Conservation (phyloP, 495 filamentous ascomycete genomes). For the Annulohypoxylon moriforme region DNA sequence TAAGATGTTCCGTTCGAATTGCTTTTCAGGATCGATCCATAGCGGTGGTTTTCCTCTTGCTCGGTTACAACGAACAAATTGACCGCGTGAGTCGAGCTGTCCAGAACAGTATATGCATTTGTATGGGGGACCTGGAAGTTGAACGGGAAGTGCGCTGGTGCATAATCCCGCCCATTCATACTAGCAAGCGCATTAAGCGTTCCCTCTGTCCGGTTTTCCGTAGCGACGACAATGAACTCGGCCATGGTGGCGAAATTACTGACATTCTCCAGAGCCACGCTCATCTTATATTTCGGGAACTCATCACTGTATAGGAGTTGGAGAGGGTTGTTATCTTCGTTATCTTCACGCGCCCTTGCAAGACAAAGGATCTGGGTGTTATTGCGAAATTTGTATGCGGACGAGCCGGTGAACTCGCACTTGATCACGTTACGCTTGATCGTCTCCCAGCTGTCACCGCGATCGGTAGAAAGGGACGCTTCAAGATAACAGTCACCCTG, state of each 20-base stretch:
- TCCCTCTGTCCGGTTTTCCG: slow-evolving; percentile 70
- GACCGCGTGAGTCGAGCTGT: slow-evolving; percentile 89
- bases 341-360: slow-evolving; percentile 73
- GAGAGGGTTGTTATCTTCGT: slow-evolving; percentile 68
- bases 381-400: slow-evolving; percentile 67
- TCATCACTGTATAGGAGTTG: slow-evolving; percentile 79
- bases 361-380: slow-evolving; percentile 84
- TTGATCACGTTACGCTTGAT: slow-evolving; percentile 74
- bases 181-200: slow-evolving; percentile 82
- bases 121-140: slow-evolving; percentile 80
- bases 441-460: slow-evolving; percentile 79
- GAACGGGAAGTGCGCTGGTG: slow-evolving; percentile 83
- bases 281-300: slow-evolving; percentile 71
- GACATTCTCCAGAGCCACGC: slow-evolving; percentile 72
- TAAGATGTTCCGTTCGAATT: slow-evolving; percentile 98
- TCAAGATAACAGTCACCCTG: slow-evolving; percentile 73
- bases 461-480: slow-evolving; percentile 77
- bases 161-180: slow-evolving; percentile 83
- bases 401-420: slow-evolving; percentile 82
- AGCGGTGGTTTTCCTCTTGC: slow-evolving; percentile 66
- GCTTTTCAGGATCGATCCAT: slow-evolving; percentile 93
- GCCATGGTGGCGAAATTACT: slow-evolving; percentile 90
- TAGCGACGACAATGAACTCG: slow-evolving; percentile 93
- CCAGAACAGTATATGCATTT: slow-evolving; percentile 89
- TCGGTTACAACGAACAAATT: slow-evolving; percentile 91